Conservation (phyloP, 768 basidiomycete genomes). For the Hericium rajendrae region DNA sequence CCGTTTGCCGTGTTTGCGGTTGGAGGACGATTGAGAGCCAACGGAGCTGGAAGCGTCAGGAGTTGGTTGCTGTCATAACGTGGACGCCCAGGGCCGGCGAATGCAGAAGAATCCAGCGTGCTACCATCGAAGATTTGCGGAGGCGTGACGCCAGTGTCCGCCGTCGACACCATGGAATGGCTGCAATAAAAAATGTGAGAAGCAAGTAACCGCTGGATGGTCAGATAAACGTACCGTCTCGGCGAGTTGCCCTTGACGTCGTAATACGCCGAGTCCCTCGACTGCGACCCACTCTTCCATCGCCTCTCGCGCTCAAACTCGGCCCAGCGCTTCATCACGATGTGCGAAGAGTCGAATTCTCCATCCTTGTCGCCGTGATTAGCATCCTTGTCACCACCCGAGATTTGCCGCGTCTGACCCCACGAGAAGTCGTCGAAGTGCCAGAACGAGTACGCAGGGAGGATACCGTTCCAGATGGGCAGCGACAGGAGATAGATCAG, state of each 20-base stretch:
- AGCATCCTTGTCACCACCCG: conserved; percentile 41
- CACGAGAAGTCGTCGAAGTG: conserved; percentile 98
- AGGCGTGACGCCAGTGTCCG: conserved; percentile 55
- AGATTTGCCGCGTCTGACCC: conserved; percentile 83
- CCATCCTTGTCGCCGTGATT: conserved; percentile 91
- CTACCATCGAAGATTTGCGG: conserved; percentile 46
- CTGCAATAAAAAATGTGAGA: conserved; percentile 28
- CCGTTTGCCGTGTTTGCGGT: neutral
- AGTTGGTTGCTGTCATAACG: conserved; percentile 63
- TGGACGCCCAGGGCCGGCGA: conserved; percentile 33
- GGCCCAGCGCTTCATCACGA: conserved; percentile 98
- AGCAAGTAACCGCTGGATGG: neutral
- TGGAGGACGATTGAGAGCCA: conserved; percentile 45
- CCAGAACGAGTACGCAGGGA: conserved; percentile 97
- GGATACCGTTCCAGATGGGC: conserved; percentile 94
- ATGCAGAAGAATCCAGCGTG: conserved; percentile 49
- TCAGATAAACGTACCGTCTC: conserved; percentile 44
- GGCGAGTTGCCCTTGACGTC: conserved; percentile 38
- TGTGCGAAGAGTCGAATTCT: conserved; percentile 92
- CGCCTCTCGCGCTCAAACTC: conserved; percentile 95
- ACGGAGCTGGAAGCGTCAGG: conserved; percentile 66
- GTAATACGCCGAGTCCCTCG: conserved; percentile 67
- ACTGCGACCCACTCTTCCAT: conserved; percentile 83
- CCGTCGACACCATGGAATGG: conserved; percentile 71
- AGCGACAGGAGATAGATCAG: conserved; percentile 84